Base-by-base conservation (phyloP, 2,329 filamentous ascomycete genomes). In the Anthostomella pinea region DNA sequence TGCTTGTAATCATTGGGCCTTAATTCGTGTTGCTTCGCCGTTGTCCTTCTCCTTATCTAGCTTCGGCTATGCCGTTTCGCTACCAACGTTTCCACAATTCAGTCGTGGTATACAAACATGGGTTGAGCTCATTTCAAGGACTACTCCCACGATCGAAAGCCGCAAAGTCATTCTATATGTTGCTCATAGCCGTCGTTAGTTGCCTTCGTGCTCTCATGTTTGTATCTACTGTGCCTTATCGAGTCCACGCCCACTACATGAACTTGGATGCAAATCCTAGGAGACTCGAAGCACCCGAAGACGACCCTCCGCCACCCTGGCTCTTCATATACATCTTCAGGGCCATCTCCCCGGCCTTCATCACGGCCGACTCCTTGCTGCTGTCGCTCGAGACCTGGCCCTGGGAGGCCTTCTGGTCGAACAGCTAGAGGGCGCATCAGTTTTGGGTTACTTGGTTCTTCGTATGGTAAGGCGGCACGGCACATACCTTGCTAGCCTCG, bases 241-340 rank as follows among this genome's bases (percentile, higher is more conserved):
- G 14, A 4, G 14, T 16, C 15, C 16, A 5, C 10, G 7, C 10
- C 20, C 30, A 24, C 25, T 53, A 48, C 27, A 61, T 39, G 48
- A 61, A 60, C 49, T 61, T 61, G 32, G 55, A 55, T 2, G 58
- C 58, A 29, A 61, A 38, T 18, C 50, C 39, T 22, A 60, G 32
- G n/a, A 61, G 34, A 13, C 48, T 32, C 11, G 48, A 50, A 33
- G 32, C 30, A 13, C 53, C 49, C 19, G 48, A 51, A 10, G 46
- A 49, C 5, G 34, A 20, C 7, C 66, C 61, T 22, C 70, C 67
- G 46, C 72, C 63, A 14, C 74, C 75, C 59, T 88, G 75, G 52
- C 76, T 80, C 77, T 95, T 90, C 70, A 94, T 68, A 64, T 90
- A 95, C 79, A 95, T 85, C 76, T 95, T 89, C 53, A 95, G 64